Evolutionary conservation across 108 stramenopile genomes (phyloP), one percentile per base, ranked within the genome.

Genomic region (Phaeodactylum tricornutum): DNA sequence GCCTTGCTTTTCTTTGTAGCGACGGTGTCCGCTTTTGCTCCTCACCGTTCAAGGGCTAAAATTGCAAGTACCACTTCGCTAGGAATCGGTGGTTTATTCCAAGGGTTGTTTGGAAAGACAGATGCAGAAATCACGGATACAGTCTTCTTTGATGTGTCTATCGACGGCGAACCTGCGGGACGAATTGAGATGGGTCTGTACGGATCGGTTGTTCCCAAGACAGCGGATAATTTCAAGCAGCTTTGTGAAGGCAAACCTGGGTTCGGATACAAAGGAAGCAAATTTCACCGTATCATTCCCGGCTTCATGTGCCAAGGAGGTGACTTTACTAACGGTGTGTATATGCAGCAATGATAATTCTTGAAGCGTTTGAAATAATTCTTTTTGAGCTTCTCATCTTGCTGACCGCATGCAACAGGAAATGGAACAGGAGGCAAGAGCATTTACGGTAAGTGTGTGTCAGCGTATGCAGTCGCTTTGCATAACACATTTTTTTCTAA

Each of bases 281-380:
- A 54, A 25, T 94, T 96, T 70, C 95, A 96, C 67, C 84, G 95
- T 38, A 65, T 84, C 41, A 42, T 42, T 19, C 37, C 20, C n/a
- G 64, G 56, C 17, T 86, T 81, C 59, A 86, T 81, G 84, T 79
- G 23, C 9, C 70, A 67, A 53, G 90, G 93, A 2, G 93, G 90
- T n/a, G 97, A 98, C 71, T 94, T 98, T 64, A 96, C 95, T 22
- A 67, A 71, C 60, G 79, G 79, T n/a, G n/a, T n/a, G n/a, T n/a
- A n/a, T n/a, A n/a, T n/a, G n/a, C n/a, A n/a, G n/a, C n/a, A n/a
- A n/a, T n/a, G n/a, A n/a, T n/a, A n/a, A n/a, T n/a, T n/a, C n/a
- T n/a, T 39, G 74, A 92, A 45, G 3, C 20, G 2, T 2, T 19
- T 50, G 49, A 22, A 34, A n/a, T 43, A n/a, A 19, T 19, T n/a